These are phyloP conservation scores for Paecilomyces formosus DNA, from an alignment of 2,329 filamentous ascomycete genomes.

Conservation along the genomic window DNA sequence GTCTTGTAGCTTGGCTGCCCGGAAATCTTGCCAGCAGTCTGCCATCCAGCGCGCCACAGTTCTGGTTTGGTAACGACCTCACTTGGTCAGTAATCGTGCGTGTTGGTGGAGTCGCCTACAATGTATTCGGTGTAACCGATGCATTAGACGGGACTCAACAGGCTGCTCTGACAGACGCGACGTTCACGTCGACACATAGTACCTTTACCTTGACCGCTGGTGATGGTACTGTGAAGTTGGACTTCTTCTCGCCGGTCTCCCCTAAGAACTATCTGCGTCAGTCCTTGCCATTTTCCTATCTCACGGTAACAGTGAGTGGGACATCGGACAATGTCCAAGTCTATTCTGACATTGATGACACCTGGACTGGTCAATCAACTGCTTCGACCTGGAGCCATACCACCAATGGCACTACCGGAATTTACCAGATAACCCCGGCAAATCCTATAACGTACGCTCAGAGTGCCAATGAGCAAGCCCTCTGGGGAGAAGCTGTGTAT, in stretches of 20 bases:
- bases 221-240: conserved; percentile 25
- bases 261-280: conserved; percentile 36
- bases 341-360: conserved; percentile 38
- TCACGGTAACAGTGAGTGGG: conserved; percentile 29
- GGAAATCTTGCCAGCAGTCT: conserved; percentile 28
- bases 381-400: conserved; percentile 17
- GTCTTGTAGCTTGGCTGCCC: conserved; percentile 33
- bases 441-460: conserved; percentile 26
- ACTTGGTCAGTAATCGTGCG: conserved; percentile 37
- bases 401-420: conserved; percentile 14
- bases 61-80: conserved; percentile 36
- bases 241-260: conserved; percentile 40
- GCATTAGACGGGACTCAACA: conserved; percentile 19
- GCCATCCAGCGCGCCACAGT: conserved; percentile 32
- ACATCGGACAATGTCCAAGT: conserved; percentile 27
- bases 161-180: conserved; percentile 25
- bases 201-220: conserved; percentile 33
- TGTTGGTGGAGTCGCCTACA: conserved; percentile 34
- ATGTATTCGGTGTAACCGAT: conserved; percentile 32
- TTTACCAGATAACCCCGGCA: conserved; percentile 26
- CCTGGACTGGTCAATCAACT: conserved; percentile 31
- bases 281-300: conserved; percentile 36
- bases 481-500: conserved; percentile 35
- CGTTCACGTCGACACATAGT: conserved; percentile 37
- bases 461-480: conserved; percentile 28